Evolutionary conservation across 441 rosid genomes (phyloP).

Genomic region (Manihot esculenta): DNA sequence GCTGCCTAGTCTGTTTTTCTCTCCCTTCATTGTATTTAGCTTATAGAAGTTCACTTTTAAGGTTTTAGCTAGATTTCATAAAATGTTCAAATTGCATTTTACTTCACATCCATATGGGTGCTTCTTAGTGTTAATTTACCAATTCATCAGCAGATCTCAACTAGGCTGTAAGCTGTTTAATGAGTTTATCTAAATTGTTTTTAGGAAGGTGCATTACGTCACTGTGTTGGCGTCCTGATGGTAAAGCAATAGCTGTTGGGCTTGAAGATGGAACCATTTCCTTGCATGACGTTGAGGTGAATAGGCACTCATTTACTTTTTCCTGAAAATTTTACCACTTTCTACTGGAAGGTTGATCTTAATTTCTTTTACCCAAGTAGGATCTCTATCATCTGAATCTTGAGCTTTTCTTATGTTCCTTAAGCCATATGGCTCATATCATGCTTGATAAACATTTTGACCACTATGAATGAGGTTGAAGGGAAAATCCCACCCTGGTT

Average conservation of each 20-base stretch:
- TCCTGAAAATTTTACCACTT: neutral
- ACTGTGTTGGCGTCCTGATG: constrained; percentile 91
- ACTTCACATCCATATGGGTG: neutral
- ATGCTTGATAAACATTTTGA: neutral
- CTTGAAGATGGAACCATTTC: constrained; percentile 80
- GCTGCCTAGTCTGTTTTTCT: neutral
- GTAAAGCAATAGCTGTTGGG: constrained; percentile 79
- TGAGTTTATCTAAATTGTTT: neutral
- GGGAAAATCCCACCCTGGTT: neutral
- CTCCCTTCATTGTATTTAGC: neutral
- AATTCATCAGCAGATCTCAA: neutral
- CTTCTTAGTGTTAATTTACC: neutral
- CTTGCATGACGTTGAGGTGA: constrained; percentile 85
- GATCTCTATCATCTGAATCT: neutral
- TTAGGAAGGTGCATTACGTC: constrained; percentile 71
- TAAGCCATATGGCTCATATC: neutral
- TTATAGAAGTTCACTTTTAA: neutral
- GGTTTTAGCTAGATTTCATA: neutral
- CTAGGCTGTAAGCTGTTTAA: neutral
- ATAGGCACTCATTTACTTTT: constrained; percentile 7
- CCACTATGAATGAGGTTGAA: neutral
- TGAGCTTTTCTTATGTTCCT: neutral
- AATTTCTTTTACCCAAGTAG: neutral
- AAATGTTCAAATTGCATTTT: neutral
- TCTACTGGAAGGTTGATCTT: neutral